Percentiles rank a stretch among this genome's conserved stretches.
phyloP scores from a whole-genome alignment of 2,329 filamentous ascomycete genomes.

The Cucurbitaria berberidis region DNA sequence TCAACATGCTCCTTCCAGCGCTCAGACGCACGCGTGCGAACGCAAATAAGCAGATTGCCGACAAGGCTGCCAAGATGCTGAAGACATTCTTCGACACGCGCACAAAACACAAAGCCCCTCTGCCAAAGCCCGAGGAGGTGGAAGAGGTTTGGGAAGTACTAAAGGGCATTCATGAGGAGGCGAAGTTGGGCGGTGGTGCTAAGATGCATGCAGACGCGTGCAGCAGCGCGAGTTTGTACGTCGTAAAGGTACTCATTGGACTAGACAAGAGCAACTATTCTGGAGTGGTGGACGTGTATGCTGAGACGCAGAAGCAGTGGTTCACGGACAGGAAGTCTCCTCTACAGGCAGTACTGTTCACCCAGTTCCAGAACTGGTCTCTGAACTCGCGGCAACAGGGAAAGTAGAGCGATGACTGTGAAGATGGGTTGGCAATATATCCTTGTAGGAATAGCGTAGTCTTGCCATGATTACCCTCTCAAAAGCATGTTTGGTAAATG shows the following conservation, averaged over 20 bases:
- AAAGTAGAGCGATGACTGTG: constrained; percentile 19
- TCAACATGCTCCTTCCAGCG: constrained; percentile 76
- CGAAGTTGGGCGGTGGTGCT: constrained; percentile 65
- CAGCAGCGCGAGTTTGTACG: constrained; percentile 72
- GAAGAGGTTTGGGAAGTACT: constrained; percentile 64
- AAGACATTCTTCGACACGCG: constrained; percentile 73
- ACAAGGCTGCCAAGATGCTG: constrained; percentile 75
- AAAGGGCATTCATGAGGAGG: constrained; percentile 71
- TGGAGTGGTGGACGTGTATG: constrained; percentile 51
- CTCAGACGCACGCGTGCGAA: constrained; percentile 79
- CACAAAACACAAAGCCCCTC: constrained; percentile 54
- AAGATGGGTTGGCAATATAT: too few relatives aligned
- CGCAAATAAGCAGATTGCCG: constrained; percentile 74
- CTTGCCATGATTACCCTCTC: not conserved
- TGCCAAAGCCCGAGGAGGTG: constrained; percentile 52
- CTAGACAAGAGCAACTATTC: constrained; percentile 51
- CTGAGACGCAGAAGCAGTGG: constrained; percentile 53
- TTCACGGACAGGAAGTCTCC: constrained; percentile 49
- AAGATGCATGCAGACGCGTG: constrained; percentile 76
- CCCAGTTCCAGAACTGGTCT: constrained; percentile 56
- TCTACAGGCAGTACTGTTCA: constrained; percentile 54
- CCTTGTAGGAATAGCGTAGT: not conserved
- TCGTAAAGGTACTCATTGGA: constrained; percentile 67
- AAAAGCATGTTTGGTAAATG: not conserved
- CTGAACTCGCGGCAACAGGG: constrained; percentile 32